Conservation (phyloP, 2,329 filamentous ascomycete species). For the Didymella pinodella region DNA sequence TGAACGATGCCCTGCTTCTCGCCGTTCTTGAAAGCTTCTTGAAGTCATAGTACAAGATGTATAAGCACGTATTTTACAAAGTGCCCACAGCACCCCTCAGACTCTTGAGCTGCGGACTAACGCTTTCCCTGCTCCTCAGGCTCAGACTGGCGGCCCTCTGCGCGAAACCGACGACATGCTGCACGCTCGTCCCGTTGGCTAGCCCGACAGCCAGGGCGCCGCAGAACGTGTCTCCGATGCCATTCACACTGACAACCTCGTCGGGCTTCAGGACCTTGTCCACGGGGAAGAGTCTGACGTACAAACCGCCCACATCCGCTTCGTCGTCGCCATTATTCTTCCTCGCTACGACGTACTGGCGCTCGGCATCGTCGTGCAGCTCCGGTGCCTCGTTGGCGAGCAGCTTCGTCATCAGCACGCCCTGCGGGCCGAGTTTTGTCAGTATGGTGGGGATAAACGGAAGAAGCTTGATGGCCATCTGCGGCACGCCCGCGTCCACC, state of each 20-base stretch:
- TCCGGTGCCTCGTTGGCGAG: constrained; percentile 72
- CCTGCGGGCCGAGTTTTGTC: constrained; percentile 80
- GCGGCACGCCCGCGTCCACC: constrained; percentile 81
- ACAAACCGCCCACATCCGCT: constrained; percentile 71
- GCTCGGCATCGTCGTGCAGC: constrained; percentile 67
- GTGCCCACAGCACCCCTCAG: constrained; percentile 19
- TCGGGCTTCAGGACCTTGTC: constrained; percentile 66
- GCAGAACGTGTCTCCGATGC: constrained; percentile 91
- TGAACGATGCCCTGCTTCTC: too few relatives aligned
- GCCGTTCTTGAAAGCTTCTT: too few relatives aligned
- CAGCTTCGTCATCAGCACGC: constrained; percentile 78
- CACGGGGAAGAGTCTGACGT: constrained; percentile 76
- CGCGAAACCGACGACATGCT: constrained; percentile 76
- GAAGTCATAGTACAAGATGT: too few relatives aligned
- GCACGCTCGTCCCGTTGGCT: constrained; percentile 61
- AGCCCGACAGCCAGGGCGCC: constrained; percentile 84
- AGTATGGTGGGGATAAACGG: constrained; percentile 87
- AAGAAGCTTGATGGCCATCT: constrained; percentile 82
- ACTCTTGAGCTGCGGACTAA: constrained; percentile 65
- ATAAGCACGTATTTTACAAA: too few relatives aligned
- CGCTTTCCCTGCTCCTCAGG: constrained; percentile 76
- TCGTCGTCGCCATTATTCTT: constrained; percentile 59
- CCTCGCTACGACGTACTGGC: constrained; percentile 75
- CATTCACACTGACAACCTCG: constrained; percentile 88
- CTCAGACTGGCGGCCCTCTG: constrained; percentile 83